Evolutionary conservation across 805 yeast genomes (phyloP).

Genomic region (Ogataea methylovora): DNA sequence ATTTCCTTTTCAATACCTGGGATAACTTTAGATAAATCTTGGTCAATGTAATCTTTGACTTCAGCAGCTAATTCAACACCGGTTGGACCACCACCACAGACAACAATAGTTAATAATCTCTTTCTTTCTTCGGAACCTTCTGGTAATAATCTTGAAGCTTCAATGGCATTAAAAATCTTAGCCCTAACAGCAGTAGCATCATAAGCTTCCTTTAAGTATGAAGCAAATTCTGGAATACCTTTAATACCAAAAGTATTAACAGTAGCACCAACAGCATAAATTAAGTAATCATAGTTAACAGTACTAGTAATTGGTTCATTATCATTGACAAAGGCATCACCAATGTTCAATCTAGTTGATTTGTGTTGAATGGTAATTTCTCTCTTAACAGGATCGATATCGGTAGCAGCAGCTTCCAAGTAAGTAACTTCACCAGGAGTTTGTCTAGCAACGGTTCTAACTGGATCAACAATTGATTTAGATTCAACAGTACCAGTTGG

Average conservation of each 20-base stretch:
- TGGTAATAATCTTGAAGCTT: slow-evolving; percentile 79
- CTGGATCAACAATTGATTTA: slow-evolving; percentile 91
- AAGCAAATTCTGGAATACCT: slow-evolving; percentile 84
- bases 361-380: slow-evolving; percentile 53
- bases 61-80: slow-evolving; percentile 98
- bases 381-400: slow-evolving; percentile 67
- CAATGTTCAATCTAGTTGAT: slow-evolving; percentile 46
- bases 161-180: slow-evolving; percentile 79
- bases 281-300: slow-evolving; percentile 70
- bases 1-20: slow-evolving; percentile 80
- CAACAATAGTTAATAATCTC: slow-evolving; percentile 79
- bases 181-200: slow-evolving; percentile 82
- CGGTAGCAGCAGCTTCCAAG: slow-evolving; percentile 86
- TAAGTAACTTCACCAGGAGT: slow-evolving; percentile 71
- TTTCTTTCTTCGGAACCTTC: slow-evolving; percentile 66
- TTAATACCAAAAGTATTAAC: slow-evolving; percentile 93
- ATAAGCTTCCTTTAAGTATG: slow-evolving; percentile 82
- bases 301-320: slow-evolving; percentile 38
- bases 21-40: slow-evolving; percentile 83
- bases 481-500: slow-evolving; percentile 90
- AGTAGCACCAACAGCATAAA: slow-evolving; percentile 91
- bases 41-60: slow-evolving; percentile 87
- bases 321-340: slow-evolving; percentile 43
- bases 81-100: slow-evolving; percentile 98
- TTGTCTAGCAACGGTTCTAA: slow-evolving; percentile 74